These are phyloP conservation scores for Madurella fahalii DNA, from an alignment of 2,329 filamentous ascomycete species.

Conservation along the genomic window DNA sequence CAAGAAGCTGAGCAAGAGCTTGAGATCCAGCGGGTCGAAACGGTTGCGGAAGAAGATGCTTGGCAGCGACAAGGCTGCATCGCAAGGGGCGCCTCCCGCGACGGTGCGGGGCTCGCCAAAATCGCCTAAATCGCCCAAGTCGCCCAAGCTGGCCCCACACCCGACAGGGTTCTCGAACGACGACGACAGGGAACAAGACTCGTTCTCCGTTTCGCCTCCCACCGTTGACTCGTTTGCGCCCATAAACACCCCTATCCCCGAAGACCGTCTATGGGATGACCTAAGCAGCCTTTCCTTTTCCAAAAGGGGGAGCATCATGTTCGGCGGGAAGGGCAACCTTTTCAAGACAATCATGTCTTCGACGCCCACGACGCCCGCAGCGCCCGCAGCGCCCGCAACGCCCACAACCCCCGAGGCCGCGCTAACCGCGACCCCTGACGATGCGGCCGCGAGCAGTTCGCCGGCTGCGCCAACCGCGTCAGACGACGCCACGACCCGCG, in stretches of 20 bases:
- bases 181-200: conserved; percentile 11
- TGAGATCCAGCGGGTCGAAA: conserved; percentile 19
- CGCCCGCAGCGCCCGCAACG: conserved; percentile 13
- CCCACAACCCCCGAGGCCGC: too few species aligned
- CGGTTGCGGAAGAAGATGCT: conserved; percentile 24
- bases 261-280: conserved; percentile 55
- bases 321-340: conserved; percentile 43
- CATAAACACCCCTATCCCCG: conserved; percentile 54
- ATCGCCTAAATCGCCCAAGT: conserved; percentile 25
- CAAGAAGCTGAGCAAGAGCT: conserved; percentile 18
- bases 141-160: conserved; percentile 14
- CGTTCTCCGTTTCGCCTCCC: conserved; percentile 23
- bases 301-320: conserved; percentile 60
- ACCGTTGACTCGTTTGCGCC: conserved; percentile 41
- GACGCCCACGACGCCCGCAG: conserved; percentile 12
- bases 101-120: conserved; percentile 24
- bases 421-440: conserved; percentile 4
- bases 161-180: conserved; percentile 13
- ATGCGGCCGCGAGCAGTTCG: background rate
- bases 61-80: conserved; percentile 23
- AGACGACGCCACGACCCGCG: background rate
- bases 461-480: conserved; percentile 2
- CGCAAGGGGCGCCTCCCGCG: conserved; percentile 14
- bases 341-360: conserved; percentile 16
- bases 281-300: conserved; percentile 57